Evolutionary conservation across 164 flowering plant genomes (phyloP), one percentile per base, ranked within the genome.

Genomic region (Pachysandra terminalis): DNA sequence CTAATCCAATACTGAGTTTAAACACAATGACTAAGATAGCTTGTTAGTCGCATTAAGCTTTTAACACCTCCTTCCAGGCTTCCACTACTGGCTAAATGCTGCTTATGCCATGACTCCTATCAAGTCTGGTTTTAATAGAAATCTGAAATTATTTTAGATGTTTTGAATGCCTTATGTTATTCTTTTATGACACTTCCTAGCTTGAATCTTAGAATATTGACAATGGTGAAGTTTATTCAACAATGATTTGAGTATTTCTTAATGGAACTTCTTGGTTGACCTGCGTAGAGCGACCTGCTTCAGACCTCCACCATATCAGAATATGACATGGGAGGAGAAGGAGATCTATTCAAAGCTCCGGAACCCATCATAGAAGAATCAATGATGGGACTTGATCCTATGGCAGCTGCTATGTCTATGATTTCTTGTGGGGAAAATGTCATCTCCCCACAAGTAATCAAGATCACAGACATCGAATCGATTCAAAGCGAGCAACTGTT

Each of bases 281-380:
- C n/a, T 57, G 59, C 68, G 63, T 63, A 86, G 90, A 77, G 67
- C 61, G 72, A 80, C 81, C 69, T 79, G 54, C 25, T 78, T 61
- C 84, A 74, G 75, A 56, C 79, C 55, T 86, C 87, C 55, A 61
- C 83, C 22, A 74, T 86, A 68, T 74, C 80, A 9, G 96, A 91
- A 21, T 94, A 90, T 81, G 94, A 90, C 73, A 68, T 89, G 68
- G 94, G 91, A 66, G 96, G 77, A 64, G 96, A 85, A 81, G 91
- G 96, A n/a, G 97, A 94, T 77, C 81, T 94, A 1, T 94, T 94
- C 78, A 88, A 84, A 78, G 98, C 96, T 65, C 97, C 98, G 1
- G 89, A 83, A 53, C 84, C 89, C 1, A 80, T 89, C 64, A 79
- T 94, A 51, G 91, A 90, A 81, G 91, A 91, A 67, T 82, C 88